Evolutionary conservation across 345 rosid species (phyloP).

Genomic region (Moricandia arvensis): DNA sequence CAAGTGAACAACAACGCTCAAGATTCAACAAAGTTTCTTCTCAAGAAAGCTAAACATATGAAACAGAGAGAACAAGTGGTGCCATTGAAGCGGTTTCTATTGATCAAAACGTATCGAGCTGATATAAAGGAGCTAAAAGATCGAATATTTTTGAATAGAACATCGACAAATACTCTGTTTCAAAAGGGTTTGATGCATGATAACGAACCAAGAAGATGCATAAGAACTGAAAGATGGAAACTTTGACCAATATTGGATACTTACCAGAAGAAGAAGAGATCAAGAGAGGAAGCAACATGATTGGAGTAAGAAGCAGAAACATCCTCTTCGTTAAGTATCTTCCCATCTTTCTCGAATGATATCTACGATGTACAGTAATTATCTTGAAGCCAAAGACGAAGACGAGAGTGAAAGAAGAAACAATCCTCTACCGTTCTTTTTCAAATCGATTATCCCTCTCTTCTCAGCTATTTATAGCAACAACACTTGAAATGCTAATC

Average conservation of each 20-base stretch:
- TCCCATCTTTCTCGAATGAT: conserved; percentile 26
- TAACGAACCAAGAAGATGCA: neutral
- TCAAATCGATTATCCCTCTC: neutral
- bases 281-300: conserved; percentile 31
- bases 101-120: too few species aligned
- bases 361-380: neutral
- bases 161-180: too few species aligned
- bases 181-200: neutral
- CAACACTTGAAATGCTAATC: neutral
- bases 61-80: neutral
- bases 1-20: neutral
- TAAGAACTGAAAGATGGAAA: neutral
- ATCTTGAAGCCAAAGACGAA: conserved; percentile 1
- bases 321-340: conserved; percentile 15
- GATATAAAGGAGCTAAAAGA: too few species aligned
- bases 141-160: too few species aligned
- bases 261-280: conserved; percentile 33
- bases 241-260: neutral
- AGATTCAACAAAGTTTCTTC: neutral
- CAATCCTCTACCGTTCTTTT: neutral
- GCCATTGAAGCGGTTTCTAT: too few species aligned
- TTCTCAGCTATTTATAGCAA: neutral
- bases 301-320: conserved; percentile 23
- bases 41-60: neutral
- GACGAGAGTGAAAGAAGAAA: neutral